These are phyloP conservation scores for Microcera coccophila DNA, from an alignment of 2,329 filamentous ascomycete genomes.

Conservation along the genomic window DNA sequence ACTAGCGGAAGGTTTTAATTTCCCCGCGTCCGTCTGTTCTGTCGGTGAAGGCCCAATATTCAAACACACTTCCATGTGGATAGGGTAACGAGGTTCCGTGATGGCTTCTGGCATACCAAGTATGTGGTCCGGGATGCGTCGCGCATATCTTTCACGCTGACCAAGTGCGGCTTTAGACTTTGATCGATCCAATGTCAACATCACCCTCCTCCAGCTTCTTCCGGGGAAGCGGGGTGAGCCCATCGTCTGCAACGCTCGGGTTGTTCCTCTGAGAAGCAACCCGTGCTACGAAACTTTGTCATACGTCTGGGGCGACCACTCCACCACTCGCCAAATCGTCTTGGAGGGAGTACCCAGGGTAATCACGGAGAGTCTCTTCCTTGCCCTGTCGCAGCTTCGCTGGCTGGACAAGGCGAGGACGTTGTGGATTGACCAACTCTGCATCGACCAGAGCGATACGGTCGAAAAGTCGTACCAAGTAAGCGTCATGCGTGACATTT, in stretches of 20 bases:
- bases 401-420: not conserved
- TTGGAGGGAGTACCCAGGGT: not conserved
- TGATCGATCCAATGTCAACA: too few species aligned
- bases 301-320: not conserved
- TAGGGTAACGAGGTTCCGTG: too few species aligned
- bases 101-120: too few species aligned
- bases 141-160: too few species aligned
- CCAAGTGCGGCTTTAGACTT: too few species aligned
- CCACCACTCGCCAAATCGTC: not conserved
- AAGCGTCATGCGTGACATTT: not conserved
- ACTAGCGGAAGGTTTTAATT: too few species aligned
- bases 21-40: too few species aligned
- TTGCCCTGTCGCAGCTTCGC: not conserved
- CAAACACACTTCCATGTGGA: too few species aligned
- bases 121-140: too few species aligned
- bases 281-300: not conserved
- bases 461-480: not conserved
- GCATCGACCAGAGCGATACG: not conserved
- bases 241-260: not conserved
- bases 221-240: not conserved
- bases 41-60: too few species aligned
- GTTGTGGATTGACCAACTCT: not conserved
- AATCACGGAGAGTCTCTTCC: not conserved
- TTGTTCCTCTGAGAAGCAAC: not conserved
- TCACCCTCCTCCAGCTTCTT: not conserved